Evolutionary conservation across 2,329 filamentous ascomycete species (phyloP), one percentile per base, ranked within the genome.

Genomic region (Hypoxylon sp.): DNA sequence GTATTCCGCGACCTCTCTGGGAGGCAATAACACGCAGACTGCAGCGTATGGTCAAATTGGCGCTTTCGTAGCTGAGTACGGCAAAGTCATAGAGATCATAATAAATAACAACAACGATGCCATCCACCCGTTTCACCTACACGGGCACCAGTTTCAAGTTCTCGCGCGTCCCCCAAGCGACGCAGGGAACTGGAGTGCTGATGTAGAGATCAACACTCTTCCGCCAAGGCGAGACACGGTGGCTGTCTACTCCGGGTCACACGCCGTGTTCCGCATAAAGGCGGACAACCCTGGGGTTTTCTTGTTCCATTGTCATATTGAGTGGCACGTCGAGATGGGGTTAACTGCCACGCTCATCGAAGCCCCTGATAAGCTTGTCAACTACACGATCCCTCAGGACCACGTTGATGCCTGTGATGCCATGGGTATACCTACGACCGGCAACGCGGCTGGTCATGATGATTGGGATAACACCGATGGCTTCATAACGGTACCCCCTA

Each of bases 1-100:
- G 5, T 94, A 93, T 82, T 90, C 89, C 2, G 91, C 85, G n/a
- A 83, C 91, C 2, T 88, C 88, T 0, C 80, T 86, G 1, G 86
- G 85, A 3, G 72, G 77, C 0, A 71, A 79, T 73, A 84, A 84
- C 74, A 79, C 76, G 5, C 75, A 85, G 68, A 75, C 80, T 0
- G 34, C 63, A 2, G 77, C 84, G 5, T 85, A 85, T 63, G 83
- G 83, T 21, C 76, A 75, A 41, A 77, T 84, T 49, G 78, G 80
- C 66, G 80, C 83, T 5, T 82, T 81, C 68, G 72, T 83, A 30
- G 76, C 82, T 48, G 64, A 75, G 1, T 77, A 78, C 49, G 78
- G 76, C 61, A 78, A 81, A 7, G 73, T 83, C 0, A 77, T 85
- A 36, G 81, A 86, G 67, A 81, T 86, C 23, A 79, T 85, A 14